A percentile compares a stretch with the other conserved stretches of the same genome.
Conservation (phyloP, 495 filamentous ascomycete species). For the Ascobolus immersus region DNA sequence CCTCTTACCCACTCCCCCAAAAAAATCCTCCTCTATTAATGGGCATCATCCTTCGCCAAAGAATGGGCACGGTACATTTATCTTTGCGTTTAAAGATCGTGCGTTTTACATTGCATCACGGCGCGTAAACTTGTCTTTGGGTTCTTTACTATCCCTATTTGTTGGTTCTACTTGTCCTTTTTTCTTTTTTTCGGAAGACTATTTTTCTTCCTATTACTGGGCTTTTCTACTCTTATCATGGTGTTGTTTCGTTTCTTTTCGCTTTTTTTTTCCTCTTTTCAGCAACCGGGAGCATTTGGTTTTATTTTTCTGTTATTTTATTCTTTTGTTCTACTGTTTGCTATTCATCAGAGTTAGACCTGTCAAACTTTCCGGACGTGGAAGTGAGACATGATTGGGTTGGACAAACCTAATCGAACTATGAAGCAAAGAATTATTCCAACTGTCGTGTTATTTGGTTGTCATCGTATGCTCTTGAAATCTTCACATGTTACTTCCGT, state of each 20-base stretch:
- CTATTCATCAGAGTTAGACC: too few species aligned
- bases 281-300: constrained; percentile 1
- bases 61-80: constrained; percentile 9
- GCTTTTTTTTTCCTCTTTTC: constrained; percentile 6
- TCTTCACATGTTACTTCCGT: too few species aligned
- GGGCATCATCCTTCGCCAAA: constrained; percentile 10
- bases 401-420: too few species aligned
- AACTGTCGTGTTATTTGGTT: too few species aligned
- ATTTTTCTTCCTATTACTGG: constrained; percentile 6
- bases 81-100: constrained; percentile 7
- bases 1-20: constrained; percentile 1
- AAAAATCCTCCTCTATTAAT: too few species aligned
- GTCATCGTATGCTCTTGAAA: too few species aligned
- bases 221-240: constrained; percentile 2
- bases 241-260: constrained; percentile 15
- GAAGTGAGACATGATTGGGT: too few species aligned
- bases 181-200: constrained; percentile 18
- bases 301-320: constrained; percentile 6
- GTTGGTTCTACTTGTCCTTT: constrained; percentile 10
- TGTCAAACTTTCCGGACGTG: too few species aligned
- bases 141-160: constrained; percentile 14
- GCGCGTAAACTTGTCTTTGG: constrained; percentile 11
- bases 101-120: constrained; percentile 14
- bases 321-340: constrained; percentile 12
- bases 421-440: too few species aligned